Evolutionary conservation across 441 rosid species (phyloP).

Genomic region (Populus hybrid): DNA sequence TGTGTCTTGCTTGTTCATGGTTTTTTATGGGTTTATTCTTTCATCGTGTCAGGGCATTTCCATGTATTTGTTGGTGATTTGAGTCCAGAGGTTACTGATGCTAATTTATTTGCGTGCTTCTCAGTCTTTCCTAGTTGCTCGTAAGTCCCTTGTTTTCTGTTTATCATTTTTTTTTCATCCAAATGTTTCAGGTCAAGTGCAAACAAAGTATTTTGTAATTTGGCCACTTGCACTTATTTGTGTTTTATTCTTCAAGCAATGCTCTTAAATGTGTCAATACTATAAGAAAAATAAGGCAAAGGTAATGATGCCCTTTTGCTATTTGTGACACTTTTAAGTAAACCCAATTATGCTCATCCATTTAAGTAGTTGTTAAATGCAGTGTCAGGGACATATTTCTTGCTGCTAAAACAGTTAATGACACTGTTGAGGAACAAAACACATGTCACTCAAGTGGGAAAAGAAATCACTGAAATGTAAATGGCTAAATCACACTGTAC

Average conservation of each 20-base stretch:
- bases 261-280: neutral
- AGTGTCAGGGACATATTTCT: neutral
- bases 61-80: conserved; percentile 97
- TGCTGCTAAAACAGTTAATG: neutral
- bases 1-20: neutral
- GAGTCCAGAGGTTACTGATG: conserved; percentile 95
- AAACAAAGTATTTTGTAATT: neutral
- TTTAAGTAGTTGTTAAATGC: neutral
- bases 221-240: neutral
- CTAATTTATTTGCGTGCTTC: conserved; percentile 83
- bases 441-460: neutral
- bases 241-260: neutral
- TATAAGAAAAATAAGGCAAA: neutral
- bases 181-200: neutral
- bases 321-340: neutral
- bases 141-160: conserved; percentile 47
- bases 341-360: neutral
- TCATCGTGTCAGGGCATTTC: conserved; percentile 57
- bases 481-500: neutral
- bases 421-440: neutral
- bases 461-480: neutral
- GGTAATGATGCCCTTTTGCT: neutral
- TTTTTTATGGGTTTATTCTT: neutral
- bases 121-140: conserved; percentile 85
- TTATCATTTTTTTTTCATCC: neutral